These are phyloP conservation scores for Ophiobolus disseminans DNA, from an alignment of 2,329 filamentous ascomycete species.

Conservation along the genomic window DNA sequence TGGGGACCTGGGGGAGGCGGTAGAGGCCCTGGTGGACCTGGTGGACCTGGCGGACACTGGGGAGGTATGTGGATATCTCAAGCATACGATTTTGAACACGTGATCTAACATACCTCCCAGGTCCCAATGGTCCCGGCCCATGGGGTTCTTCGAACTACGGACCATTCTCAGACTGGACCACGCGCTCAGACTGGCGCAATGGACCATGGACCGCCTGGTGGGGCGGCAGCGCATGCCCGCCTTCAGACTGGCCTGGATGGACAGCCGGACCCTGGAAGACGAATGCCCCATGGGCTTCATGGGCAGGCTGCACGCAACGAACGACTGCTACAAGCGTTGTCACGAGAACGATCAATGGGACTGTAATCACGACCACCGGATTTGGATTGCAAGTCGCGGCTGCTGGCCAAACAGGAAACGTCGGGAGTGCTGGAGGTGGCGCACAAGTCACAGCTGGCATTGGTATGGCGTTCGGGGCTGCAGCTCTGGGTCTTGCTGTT, in stretches of 20 bases:
- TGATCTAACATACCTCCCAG: constrained; percentile 8
- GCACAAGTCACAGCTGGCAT: constrained; percentile 25
- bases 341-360: constrained; percentile 38
- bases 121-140: constrained; percentile 32
- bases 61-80: constrained; percentile 21
- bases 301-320: constrained; percentile 39
- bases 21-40: constrained; percentile 11
- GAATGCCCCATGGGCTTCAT: constrained; percentile 45
- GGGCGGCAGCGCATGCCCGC: constrained; percentile 40
- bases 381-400: constrained; percentile 45
- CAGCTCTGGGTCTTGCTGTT: constrained; percentile 29
- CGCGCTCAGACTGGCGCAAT: constrained; percentile 32
- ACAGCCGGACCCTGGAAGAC: constrained; percentile 46
- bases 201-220: constrained; percentile 48
- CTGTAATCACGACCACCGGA: constrained; percentile 27
- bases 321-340: constrained; percentile 42
- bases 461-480: constrained; percentile 27
- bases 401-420: constrained; percentile 19
- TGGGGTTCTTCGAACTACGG: constrained; percentile 37
- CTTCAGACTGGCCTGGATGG: constrained; percentile 48
- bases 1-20: constrained; percentile 25
- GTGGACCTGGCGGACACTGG: constrained; percentile 19
- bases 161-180: constrained; percentile 39
- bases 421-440: constrained; percentile 6
- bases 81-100: no score